These are phyloP conservation scores for Yamadazyma membranifaciens DNA, from an alignment of 1,139 yeast species.

Conservation along the genomic window DNA sequence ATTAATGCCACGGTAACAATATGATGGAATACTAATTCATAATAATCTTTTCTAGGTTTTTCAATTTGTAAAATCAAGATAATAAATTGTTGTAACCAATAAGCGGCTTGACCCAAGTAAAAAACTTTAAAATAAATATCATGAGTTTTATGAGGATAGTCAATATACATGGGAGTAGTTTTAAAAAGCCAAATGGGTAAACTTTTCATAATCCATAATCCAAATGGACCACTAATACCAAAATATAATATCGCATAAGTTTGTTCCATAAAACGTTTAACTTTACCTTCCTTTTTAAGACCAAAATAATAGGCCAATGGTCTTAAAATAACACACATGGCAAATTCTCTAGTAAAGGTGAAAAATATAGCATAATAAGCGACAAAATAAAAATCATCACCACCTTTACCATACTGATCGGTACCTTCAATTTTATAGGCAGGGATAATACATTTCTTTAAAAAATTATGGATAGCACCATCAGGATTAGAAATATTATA, in stretches of 20 bases:
- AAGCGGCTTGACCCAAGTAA: slow-evolving; percentile 91
- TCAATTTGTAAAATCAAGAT: slow-evolving; percentile 82
- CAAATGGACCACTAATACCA: slow-evolving; percentile 79
- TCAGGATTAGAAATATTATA: slow-evolving; percentile 52
- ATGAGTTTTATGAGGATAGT: slow-evolving; percentile 82
- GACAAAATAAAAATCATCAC: slow-evolving; percentile 77
- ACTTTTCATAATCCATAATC: slow-evolving; percentile 81
- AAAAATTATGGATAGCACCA: slow-evolving; percentile 52
- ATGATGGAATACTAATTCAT: slow-evolving; percentile 90
- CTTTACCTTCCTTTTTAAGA: slow-evolving; percentile 55
- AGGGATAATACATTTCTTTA: slow-evolving; percentile 64
- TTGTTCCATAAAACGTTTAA: slow-evolving; percentile 89
- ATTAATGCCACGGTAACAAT: slow-evolving; percentile 86
- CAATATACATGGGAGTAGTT: slow-evolving; percentile 73
- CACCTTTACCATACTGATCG: slow-evolving; percentile 80
- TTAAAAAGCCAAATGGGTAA: slow-evolving; percentile 88
- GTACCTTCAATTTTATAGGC: slow-evolving; percentile 64
- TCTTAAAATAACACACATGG: slow-evolving; percentile 76
- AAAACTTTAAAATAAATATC: slow-evolving; percentile 71
- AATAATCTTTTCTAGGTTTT: slow-evolving; percentile 91
- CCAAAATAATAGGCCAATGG: slow-evolving; percentile 66
- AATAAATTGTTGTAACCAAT: slow-evolving; percentile 95
- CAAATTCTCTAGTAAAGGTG: slow-evolving; percentile 86
- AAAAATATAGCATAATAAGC: slow-evolving; percentile 79
- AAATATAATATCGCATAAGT: slow-evolving; percentile 81